Conservation (phyloP, 2,329 filamentous ascomycete species). For the Monilinia vaccinii-corymbosi region DNA sequence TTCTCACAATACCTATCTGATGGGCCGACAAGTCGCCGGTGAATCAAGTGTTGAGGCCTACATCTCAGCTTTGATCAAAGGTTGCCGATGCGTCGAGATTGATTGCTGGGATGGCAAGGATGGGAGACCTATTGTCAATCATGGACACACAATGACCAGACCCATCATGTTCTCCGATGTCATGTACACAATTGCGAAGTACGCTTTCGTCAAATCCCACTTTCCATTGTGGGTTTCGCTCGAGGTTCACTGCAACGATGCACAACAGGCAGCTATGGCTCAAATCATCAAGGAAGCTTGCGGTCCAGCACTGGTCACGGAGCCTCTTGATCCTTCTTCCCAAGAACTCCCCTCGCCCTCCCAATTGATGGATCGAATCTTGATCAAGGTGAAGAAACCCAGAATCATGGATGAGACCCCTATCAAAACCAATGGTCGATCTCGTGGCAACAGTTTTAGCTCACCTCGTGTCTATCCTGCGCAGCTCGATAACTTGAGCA, state of each 20-base stretch:
- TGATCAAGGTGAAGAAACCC: constrained; percentile 91
- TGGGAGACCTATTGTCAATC: constrained; percentile 73
- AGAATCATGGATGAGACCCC: constrained; percentile 31
- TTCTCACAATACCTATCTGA: constrained; percentile 95
- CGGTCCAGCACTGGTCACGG: constrained; percentile 66
- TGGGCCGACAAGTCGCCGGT: constrained; percentile 82
- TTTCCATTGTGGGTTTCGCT: constrained; percentile 92
- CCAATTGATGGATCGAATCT: constrained; percentile 70
- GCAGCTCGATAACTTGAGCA: constrained; percentile 46
- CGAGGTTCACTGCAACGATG: constrained; percentile 81
- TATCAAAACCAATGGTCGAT: constrained; percentile 39
- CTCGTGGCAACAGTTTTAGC: constrained; percentile 62
- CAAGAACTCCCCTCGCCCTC: constrained; percentile 74
- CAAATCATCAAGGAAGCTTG: constrained; percentile 81
- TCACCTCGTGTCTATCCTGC: constrained; percentile 63
- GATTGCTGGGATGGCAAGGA: constrained; percentile 96
- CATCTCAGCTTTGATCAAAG: constrained; percentile 76
- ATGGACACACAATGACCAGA: constrained; percentile 82
- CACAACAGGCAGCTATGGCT: constrained; percentile 82
- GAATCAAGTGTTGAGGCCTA: constrained; percentile 93
- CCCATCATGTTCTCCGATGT: constrained; percentile 86
- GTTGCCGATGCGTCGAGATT: constrained; percentile 92
- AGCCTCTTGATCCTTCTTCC: constrained; percentile 61
- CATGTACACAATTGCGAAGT: constrained; percentile 87
- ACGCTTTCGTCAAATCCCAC: constrained; percentile 78